Conservation (phyloP, 768 basidiomycete species). For the Suillus plorans region DNA sequence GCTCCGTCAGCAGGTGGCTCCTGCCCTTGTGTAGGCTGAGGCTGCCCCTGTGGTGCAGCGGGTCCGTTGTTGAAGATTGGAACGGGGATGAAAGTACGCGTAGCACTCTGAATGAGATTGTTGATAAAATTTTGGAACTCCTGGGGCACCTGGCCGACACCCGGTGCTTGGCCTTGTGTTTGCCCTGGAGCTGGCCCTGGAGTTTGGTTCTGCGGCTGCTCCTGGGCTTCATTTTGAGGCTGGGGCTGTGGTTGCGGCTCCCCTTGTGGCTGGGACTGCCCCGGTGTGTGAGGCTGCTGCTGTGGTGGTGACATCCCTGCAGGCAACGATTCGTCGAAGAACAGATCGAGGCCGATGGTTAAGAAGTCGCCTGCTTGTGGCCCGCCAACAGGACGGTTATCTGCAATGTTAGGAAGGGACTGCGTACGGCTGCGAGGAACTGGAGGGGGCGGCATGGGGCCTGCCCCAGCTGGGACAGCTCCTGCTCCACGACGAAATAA, state of each 20-base stretch:
- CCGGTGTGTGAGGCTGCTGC: neutral
- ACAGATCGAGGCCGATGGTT: conserved; percentile 43
- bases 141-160: neutral
- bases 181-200: neutral
- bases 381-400: conserved; percentile 13
- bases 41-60: conserved; percentile 1
- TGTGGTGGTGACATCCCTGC: conserved; percentile 2
- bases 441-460: conserved; percentile 11
- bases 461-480: conserved; percentile 7
- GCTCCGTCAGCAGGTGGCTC: conserved; percentile 2
- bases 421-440: conserved; percentile 10
- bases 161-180: neutral
- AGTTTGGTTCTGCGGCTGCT: neutral
- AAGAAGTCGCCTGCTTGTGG: conserved; percentile 26
- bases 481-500: conserved; percentile 5
- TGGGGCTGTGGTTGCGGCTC: neutral
- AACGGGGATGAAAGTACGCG: neutral
- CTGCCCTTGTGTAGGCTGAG: conserved; percentile 14
- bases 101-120: conserved; percentile 2
- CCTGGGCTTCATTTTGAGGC: neutral
- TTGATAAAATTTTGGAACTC: conserved; percentile 2
- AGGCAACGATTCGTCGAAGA: conserved; percentile 24
- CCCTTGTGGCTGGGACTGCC: neutral
- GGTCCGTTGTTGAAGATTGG: neutral
- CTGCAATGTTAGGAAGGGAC: conserved; percentile 19